Evolutionary conservation across 2,329 filamentous ascomycete genomes (phyloP).

Genomic region (Xylaria sp.): DNA sequence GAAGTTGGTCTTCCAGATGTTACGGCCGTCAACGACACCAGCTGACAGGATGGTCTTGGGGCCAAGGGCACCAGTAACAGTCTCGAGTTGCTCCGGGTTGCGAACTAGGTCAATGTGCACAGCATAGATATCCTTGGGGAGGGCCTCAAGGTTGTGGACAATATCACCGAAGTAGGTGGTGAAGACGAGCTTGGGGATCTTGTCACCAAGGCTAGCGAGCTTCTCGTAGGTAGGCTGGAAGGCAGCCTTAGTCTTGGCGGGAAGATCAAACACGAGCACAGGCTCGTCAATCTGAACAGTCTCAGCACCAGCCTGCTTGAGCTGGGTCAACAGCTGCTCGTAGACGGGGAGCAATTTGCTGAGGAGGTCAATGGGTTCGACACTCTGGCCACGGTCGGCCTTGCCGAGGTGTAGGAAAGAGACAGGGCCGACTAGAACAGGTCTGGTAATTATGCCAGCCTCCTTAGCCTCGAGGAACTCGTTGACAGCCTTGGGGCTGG

Average conservation of each 20-base stretch:
- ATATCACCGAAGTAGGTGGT: slow-evolving; percentile 99
- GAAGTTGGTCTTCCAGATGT: slow-evolving; percentile 99
- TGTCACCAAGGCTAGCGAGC: slow-evolving; percentile 77
- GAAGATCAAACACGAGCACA: slow-evolving; percentile 92
- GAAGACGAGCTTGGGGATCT: slow-evolving; percentile 87
- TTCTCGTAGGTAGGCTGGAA: slow-evolving; percentile 99
- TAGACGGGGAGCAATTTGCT: slow-evolving; percentile 95
- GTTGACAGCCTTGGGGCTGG: slow-evolving; percentile 89
- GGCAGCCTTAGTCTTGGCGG: slow-evolving; percentile 88
- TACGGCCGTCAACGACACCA: slow-evolving; percentile 97
- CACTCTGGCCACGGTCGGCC: slow-evolving; percentile 93
- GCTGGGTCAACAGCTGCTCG: slow-evolving; percentile 88
- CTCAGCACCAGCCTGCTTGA: slow-evolving; percentile 96
- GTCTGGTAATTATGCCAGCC: slow-evolving; percentile 90
- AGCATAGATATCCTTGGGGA: slow-evolving; percentile 82
- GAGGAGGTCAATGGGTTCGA: slow-evolving; percentile 93
- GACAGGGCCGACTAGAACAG: slow-evolving; percentile 93
- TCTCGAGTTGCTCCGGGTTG: slow-evolving; percentile 96
- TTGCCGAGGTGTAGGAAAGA: slow-evolving; percentile 98
- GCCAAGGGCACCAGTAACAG: slow-evolving; percentile 83
- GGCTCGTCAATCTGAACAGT: slow-evolving; percentile 99
- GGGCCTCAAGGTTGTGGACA: slow-evolving; percentile 95
- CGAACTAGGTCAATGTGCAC: slow-evolving; percentile 97
- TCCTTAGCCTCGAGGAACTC: slow-evolving; percentile 99
- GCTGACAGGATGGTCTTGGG: slow-evolving; percentile 90